Conservation (phyloP, 2,329 filamentous ascomycete genomes). For the Beauveria medogensis region DNA sequence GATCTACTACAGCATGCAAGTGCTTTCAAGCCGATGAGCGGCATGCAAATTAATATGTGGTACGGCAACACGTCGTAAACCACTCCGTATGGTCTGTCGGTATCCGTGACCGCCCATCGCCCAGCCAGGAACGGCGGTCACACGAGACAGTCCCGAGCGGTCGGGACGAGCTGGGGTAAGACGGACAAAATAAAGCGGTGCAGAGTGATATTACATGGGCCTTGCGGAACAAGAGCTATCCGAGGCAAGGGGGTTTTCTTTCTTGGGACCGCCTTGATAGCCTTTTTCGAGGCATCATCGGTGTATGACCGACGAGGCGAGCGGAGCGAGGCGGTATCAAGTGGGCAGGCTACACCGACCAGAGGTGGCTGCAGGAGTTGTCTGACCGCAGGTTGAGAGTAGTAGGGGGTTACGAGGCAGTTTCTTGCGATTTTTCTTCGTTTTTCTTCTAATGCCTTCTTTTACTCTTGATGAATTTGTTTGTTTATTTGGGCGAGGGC, state of each 20-base stretch:
- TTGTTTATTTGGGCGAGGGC: no score
- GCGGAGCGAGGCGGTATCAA: not conserved
- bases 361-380: not conserved
- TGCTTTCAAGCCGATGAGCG: no score
- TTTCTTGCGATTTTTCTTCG: not conserved
- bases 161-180: constrained; percentile 5
- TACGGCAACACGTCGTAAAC: no score
- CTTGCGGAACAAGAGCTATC: not conserved
- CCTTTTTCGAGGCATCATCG: not conserved
- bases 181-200: not conserved
- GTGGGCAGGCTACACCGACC: not conserved
- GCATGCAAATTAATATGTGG: no score
- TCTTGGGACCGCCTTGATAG: not conserved
- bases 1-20: no score
- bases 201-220: no score
- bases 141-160: not conserved
- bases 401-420: not conserved
- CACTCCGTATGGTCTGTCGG: not conserved
- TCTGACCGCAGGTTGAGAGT: not conserved
- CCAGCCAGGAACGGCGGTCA: not conserved
- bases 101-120: not conserved
- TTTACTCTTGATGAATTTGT: no score
- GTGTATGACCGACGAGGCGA: not conserved
- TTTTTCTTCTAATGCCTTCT: not conserved
- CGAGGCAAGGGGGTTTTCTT: not conserved